A percentile compares a stretch with the other conserved stretches of the same genome.
Evolutionary conservation across 2,329 filamentous ascomycete genomes (phyloP).

Genomic region (Apiospora pterosperma): DNA sequence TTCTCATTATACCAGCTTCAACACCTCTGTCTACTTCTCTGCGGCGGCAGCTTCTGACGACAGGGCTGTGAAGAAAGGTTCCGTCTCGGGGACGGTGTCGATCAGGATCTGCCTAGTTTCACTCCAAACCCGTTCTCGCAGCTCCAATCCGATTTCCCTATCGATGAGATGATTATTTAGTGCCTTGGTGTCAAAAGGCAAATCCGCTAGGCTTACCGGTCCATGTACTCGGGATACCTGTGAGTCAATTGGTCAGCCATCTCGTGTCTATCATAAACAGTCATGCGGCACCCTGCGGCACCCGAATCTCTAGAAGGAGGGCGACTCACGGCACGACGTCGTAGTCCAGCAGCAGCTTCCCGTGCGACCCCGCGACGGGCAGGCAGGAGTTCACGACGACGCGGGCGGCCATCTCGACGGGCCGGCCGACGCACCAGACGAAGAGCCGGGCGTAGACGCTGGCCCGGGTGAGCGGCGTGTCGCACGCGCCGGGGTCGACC

Average conservation of each 20-base stretch:
- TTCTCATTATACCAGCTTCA: not conserved
- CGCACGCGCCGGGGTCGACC: not conserved
- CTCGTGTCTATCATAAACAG: not conserved
- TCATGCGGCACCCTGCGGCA: not conserved
- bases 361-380: not conserved
- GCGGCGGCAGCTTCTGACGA: not conserved
- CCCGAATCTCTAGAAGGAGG: too few relatives aligned
- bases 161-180: not conserved
- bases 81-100: not conserved
- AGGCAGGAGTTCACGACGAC: not conserved
- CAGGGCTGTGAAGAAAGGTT: not conserved
- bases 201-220: not conserved
- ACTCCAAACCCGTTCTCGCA: not conserved
- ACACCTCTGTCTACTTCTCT: not conserved
- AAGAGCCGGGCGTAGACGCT: not conserved
- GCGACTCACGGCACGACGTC: not conserved
- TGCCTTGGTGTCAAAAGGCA: not conserved
- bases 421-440: not conserved
- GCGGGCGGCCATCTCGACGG: not conserved
- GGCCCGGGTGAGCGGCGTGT: not conserved
- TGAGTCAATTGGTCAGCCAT: not conserved
- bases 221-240: not conserved
- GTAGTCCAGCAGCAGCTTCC: not conserved
- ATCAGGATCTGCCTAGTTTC: not conserved
- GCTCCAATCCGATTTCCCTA: not conserved